Percentiles rank a stretch among this genome's conserved stretches.
Evolutionary conservation across 2,329 filamentous ascomycete genomes (phyloP).

Genomic region (Orbilia oligospora): DNA sequence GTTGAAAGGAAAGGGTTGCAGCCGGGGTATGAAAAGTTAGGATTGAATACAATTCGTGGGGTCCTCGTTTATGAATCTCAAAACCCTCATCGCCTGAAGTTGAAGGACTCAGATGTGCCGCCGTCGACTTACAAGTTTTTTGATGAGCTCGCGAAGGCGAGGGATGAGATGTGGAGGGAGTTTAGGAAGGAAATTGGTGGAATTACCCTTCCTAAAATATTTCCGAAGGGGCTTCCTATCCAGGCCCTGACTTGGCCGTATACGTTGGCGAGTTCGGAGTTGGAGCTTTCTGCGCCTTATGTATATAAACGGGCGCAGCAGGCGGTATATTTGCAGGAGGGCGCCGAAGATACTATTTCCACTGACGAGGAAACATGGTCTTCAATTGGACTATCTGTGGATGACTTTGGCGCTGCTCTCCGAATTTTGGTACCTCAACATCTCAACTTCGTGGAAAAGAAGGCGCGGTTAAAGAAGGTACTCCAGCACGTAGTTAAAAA

Average conservation of each 20-base stretch:
- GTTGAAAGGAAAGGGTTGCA: constrained; percentile 24
- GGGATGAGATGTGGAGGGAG: constrained; percentile 29
- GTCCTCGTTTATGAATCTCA: not conserved
- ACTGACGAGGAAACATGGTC: not conserved
- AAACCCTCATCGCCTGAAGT: not conserved
- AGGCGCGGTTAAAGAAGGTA: not conserved
- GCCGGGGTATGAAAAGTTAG: constrained; percentile 7
- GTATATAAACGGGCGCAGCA: not conserved
- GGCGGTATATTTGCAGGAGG: not conserved
- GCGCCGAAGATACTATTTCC: not conserved
- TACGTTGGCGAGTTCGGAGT: not conserved
- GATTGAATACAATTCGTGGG: not conserved
- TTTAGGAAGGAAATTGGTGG: not conserved
- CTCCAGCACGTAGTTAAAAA: not conserved
- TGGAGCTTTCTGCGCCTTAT: constrained; percentile 7
- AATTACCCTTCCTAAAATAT: not conserved
- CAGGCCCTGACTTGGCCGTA: constrained; percentile 11
- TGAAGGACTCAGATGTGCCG: not conserved
- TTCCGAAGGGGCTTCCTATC: constrained; percentile 32
- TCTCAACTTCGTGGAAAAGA: not conserved
- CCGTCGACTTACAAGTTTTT: constrained; percentile 11
- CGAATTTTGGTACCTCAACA: not conserved
- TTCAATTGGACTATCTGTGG: constrained; percentile 20
- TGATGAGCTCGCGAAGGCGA: constrained; percentile 24
- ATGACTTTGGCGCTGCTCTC: constrained; percentile 16